Conservation (phyloP, 2,329 filamentous ascomycete genomes). For the Aschersonia sp. region DNA sequence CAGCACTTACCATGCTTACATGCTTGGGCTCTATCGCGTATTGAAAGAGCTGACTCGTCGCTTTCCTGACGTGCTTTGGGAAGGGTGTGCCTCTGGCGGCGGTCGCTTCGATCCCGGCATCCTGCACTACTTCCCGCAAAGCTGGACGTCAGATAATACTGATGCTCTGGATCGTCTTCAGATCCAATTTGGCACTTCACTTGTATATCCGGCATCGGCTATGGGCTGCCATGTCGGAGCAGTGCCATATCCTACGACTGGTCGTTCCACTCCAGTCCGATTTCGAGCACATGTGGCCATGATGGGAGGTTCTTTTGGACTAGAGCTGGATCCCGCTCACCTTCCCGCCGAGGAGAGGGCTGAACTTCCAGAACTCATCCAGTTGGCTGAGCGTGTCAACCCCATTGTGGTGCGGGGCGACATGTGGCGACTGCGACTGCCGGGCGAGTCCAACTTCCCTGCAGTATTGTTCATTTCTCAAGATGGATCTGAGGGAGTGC, state of each 20-base stretch:
- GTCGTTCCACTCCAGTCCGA: conserved; percentile 36
- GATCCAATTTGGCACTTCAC: conserved; percentile 49
- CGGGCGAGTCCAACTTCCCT: conserved; percentile 45
- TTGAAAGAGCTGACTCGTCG: conserved; percentile 42
- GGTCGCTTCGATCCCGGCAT: conserved; percentile 50
- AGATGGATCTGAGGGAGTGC: conserved; percentile 30
- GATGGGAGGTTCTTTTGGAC: conserved; percentile 54
- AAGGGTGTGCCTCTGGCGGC: conserved; percentile 51
- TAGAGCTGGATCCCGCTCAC: conserved; percentile 44
- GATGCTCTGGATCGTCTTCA: conserved; percentile 46
- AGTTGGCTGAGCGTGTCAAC: conserved; percentile 38
- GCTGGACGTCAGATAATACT: conserved; percentile 52
- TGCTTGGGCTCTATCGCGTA: conserved; percentile 47
- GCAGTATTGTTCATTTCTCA: conserved; percentile 42
- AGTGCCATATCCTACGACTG: conserved; percentile 42
- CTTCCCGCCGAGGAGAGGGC: conserved; percentile 34
- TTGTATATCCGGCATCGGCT: conserved; percentile 45
- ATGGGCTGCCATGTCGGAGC: conserved; percentile 52
- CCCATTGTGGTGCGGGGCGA: conserved; percentile 43
- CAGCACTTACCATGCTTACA: conserved; percentile 40
- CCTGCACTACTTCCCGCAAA: conserved; percentile 49
- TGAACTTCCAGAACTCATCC: conserved; percentile 37
- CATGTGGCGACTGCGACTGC: conserved; percentile 43
- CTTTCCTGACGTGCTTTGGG: conserved; percentile 48
- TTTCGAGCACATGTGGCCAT: conserved; percentile 53